Percentiles rank a stretch among this genome's conserved stretches.
These are phyloP conservation scores for Citrus reticulata DNA, from an alignment of 345 rosid species.

Conservation along the genomic window DNA sequence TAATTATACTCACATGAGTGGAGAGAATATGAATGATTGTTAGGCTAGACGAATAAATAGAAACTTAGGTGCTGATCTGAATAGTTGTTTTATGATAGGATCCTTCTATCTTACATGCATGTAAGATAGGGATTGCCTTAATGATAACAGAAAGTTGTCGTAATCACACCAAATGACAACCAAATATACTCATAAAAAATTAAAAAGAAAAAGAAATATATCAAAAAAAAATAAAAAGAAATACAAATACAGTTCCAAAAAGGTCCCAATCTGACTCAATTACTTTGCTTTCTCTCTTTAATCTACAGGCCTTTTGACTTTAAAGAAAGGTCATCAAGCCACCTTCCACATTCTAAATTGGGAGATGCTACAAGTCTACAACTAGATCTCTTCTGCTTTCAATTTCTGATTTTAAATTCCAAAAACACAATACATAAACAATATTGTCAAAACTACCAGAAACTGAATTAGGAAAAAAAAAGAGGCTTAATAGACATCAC, in stretches of 20 bases:
- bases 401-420: background rate
- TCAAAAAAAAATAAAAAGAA: background rate
- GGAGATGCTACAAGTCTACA: background rate
- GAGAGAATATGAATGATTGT: no score
- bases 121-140: no score
- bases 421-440: background rate
- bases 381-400: background rate
- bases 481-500: background rate
- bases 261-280: background rate
- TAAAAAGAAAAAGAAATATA: background rate
- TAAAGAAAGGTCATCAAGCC: background rate
- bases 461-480: background rate
- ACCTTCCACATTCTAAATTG: conserved; percentile 5
- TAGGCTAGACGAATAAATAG: background rate
- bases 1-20: no score
- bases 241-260: background rate
- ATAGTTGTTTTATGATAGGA: no score
- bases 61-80: background rate
- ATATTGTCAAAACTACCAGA: background rate
- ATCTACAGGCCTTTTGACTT: background rate
- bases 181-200: background rate
- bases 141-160: background rate
- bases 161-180: background rate
- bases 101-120: no score
- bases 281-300: background rate